Base-by-base conservation (phyloP, 257 asterid species). In the Paulownia fortunei region DNA sequence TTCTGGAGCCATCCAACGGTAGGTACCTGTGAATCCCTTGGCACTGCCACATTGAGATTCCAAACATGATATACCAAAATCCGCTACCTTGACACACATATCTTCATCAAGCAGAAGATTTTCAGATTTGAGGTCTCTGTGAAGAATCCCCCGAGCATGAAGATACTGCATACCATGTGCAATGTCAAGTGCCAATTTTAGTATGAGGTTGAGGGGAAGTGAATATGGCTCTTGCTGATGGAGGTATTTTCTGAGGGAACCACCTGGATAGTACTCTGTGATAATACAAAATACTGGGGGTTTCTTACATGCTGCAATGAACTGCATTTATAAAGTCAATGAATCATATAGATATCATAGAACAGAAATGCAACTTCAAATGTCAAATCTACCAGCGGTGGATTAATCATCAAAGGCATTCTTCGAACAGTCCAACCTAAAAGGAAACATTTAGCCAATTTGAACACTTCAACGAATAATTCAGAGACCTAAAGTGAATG, bases 1-100 rank as follows among this genome's bases (percentile, higher is more conserved):
- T 74, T 95, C 99, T 0, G 99, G 99, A 23, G 99, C 99, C 99
- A 95, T 95, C 99, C 99, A 95, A 23, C 98, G 96, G 56, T 95
- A 95, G 1, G 99, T 95, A 21, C 99, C 99, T 0, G 99, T 91
- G 84, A 95, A 95, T 42, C 99, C 98, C 85, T 93, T 95, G 26
- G 93, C 87, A 47, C 94, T 93, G 16, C 99, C 98, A 69, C 99
- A 93, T 76, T 95, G 99, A 0, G 98, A 78, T 73, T 95, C 99
- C 85, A 95, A 83, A 72, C 99, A 95, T 1, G 99, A 95, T 67
- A 95, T 93, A 7, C 99, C 99, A 16, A 95, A 95, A 82, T 95
- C 99, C 4, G 97, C 99, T 3, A 95, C 99, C 73, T 92, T 95
- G 59, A 93, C 99, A 60, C 90, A 85, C 99, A 95, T 93, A 42